Base-by-base conservation (phyloP, 352 stramenopile genomes). In the Globisporangium middletonii region DNA sequence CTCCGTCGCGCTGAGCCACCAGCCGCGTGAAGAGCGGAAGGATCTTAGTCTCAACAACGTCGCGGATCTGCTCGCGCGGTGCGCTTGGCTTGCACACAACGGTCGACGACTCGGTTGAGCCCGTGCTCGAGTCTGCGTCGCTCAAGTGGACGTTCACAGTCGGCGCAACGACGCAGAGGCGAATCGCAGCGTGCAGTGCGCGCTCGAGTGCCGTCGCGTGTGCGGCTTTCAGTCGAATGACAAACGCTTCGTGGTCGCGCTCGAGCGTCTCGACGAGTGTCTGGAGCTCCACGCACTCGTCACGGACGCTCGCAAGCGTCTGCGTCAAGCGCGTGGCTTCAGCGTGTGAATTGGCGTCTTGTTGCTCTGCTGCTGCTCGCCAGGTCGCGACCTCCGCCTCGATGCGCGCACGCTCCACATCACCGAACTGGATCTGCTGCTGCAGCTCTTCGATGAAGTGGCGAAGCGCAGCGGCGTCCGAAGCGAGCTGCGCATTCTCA, bases 121-220 rank as follows among this genome's bases (percentile, higher is more conserved):
- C 44, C 15, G 33, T 65, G 47, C 55, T 60, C 13, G 71, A 57
- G 19, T 64, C 27, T 7, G 62, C 70, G 33, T 75, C 68, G 18
- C 69, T 79, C 38, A 94, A 55, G 52, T 92, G 80, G 15, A 92
- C 82, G 47, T 92, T 92, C 7, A 92, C 82, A 0, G 82, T 94
- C 3, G 82, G 84, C n/a, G 84, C 82, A 15, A 94, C 80, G 1
- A 92, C 75, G 35, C 82, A 94, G 3, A 94, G 64, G 1, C 84
- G 76, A 19, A 94, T 71, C 13, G 73, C 56, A 0, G 71, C 77
- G 15, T 85, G 69, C 18, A 85, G 16, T 0, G 75, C 63, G 11
- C 69, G 60, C 33, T 79, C 67, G 18, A 88, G 47, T 3, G 68
- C 57, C 28, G 53, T 49, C 2, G 60, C 53, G 42, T 86, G 71